Evolutionary conservation across 179 eudicot species (phyloP).

Genomic region (Corrigiola litoralis): DNA sequence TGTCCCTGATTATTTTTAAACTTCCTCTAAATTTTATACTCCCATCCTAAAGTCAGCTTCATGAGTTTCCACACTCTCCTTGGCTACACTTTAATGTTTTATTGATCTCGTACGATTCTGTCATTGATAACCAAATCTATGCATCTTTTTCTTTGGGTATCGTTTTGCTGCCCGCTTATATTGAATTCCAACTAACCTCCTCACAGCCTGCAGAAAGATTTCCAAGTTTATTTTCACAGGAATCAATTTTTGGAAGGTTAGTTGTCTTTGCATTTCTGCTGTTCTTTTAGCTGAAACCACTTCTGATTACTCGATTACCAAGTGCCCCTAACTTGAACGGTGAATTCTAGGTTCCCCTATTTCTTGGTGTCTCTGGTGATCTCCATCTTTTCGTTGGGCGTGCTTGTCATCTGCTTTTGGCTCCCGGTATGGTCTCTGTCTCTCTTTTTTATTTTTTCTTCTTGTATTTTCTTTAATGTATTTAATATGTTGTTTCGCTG

Average conservation of each 20-base stretch:
- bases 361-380: slow-evolving; percentile 51
- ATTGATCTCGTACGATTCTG: too few species aligned
- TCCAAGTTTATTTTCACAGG: slow-evolving; percentile 47
- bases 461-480: neutral
- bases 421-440: slow-evolving; percentile 47
- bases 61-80: too few species aligned
- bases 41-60: too few species aligned
- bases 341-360: slow-evolving; percentile 56
- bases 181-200: neutral
- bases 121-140: neutral
- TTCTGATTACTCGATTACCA: too few species aligned
- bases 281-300: slow-evolving; percentile 6
- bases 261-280: neutral
- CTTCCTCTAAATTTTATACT: too few species aligned
- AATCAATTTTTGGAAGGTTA: slow-evolving; percentile 66
- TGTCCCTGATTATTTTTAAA: too few species aligned
- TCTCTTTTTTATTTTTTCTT: neutral
- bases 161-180: too few species aligned
- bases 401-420: slow-evolving; percentile 40
- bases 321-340: slow-evolving; percentile 3
- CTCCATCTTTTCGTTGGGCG: slow-evolving; percentile 47
- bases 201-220: slow-evolving; percentile 69
- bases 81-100: too few species aligned
- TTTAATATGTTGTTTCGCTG: neutral
- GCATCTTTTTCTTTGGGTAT: neutral